phyloP scores from a whole-genome alignment of 257 asterid species.

The Solanum dulcamara region DNA sequence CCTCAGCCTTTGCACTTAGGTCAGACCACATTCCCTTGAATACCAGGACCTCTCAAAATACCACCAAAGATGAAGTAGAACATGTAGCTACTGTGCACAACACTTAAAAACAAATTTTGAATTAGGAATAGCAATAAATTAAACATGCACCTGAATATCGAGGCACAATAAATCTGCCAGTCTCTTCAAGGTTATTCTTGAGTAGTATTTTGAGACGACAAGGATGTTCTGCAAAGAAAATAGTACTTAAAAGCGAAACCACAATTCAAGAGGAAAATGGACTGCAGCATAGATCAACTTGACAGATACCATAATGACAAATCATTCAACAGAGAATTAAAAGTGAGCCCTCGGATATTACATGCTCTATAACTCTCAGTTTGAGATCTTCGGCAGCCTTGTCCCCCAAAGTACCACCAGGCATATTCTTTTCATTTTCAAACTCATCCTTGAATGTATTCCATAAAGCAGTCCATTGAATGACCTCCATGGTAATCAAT shows the following conservation, averaged over 20 bases:
- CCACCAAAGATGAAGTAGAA: background rate
- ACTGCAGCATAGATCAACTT: background rate
- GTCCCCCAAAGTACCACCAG: constrained; percentile 80
- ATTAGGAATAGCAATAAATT: background rate
- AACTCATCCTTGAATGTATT: constrained; percentile 76
- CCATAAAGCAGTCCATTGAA: constrained; percentile 86
- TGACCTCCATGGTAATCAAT: constrained; percentile 89
- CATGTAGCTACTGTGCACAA: background rate
- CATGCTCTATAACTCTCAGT: constrained; percentile 90
- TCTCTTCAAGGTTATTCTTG: constrained; percentile 82
- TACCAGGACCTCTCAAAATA: background rate
- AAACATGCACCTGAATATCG: constrained; percentile 46
- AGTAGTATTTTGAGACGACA: constrained; percentile 86
- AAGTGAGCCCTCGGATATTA: constrained; percentile 15
- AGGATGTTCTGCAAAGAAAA: constrained; percentile 73
- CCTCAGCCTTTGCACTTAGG: background rate
- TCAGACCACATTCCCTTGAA: background rate
- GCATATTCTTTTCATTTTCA: constrained; percentile 77
- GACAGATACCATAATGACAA: background rate
- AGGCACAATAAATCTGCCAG: constrained; percentile 86
- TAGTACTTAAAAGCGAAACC: background rate
- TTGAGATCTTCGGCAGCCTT: constrained; percentile 87
- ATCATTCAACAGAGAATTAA: background rate
- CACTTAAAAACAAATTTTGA: background rate
- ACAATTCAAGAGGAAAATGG: background rate